Conservation (phyloP, 305 asterid genomes). For the Fraxinus greggii region DNA sequence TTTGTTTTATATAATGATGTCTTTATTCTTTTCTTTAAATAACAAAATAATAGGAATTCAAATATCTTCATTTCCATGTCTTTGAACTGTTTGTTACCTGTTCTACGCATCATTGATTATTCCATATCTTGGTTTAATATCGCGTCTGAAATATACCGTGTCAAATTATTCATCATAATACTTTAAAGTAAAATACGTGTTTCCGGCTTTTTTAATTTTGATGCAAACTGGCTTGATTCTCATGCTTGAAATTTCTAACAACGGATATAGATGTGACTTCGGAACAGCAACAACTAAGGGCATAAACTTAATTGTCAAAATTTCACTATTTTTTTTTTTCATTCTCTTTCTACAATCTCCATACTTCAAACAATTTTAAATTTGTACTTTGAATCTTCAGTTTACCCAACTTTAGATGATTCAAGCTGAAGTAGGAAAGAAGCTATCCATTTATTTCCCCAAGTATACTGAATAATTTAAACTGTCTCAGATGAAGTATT, state of each 20-base stretch:
- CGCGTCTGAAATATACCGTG: neutral
- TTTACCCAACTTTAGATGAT: neutral
- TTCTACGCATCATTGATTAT: neutral
- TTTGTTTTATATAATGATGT: neutral
- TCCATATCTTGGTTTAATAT: conserved; percentile 2
- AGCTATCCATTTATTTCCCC: neutral
- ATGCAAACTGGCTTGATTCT: neutral
- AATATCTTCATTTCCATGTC: neutral
- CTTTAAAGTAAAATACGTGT: neutral
- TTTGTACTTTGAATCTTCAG: neutral
- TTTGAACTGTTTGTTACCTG: neutral
- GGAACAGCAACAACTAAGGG: neutral
- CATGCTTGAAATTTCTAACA: neutral
- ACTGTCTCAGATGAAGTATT: neutral
- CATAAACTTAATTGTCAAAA: too few species aligned
- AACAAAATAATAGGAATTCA: neutral
- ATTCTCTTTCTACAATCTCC: neutral
- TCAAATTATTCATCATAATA: neutral
- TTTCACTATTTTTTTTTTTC: neutral
- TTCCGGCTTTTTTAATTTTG: neutral
- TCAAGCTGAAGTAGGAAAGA: neutral
- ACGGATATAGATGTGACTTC: neutral
- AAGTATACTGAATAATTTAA: neutral
- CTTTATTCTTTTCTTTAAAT: neutral
- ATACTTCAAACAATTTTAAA: neutral